Evolutionary conservation across 2,329 filamentous ascomycete genomes (phyloP).

Genomic region (Talaromyces sp.): DNA sequence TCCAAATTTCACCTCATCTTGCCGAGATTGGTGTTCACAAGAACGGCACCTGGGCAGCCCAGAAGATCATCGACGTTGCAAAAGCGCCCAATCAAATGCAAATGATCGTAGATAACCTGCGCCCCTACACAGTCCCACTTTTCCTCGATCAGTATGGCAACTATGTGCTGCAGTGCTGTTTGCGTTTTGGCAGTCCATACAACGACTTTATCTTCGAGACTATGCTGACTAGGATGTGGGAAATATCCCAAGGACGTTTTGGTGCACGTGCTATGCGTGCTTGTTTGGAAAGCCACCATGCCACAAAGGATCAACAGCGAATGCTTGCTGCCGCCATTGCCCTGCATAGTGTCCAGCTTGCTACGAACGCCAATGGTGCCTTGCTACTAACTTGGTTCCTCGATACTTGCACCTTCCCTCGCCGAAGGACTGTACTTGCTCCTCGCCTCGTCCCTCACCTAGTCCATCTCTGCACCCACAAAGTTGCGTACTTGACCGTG

Average conservation of each 20-base stretch:
- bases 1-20: conserved; percentile 82
- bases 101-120: conserved; percentile 78
- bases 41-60: conserved; percentile 98
- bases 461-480: conserved; percentile 95
- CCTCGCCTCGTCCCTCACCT: conserved; percentile 89
- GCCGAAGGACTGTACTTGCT: conserved; percentile 84
- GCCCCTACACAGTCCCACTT: conserved; percentile 80
- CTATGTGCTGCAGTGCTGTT: conserved; percentile 93
- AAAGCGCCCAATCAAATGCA: conserved; percentile 79
- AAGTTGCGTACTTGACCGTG: conserved; percentile 95
- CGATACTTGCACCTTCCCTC: conserved; percentile 94
- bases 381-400: conserved; percentile 95
- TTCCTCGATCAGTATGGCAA: conserved; percentile 99
- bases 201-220: conserved; percentile 98
- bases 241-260: conserved; percentile 86
- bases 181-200: conserved; percentile 83
- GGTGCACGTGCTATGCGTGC: conserved; percentile 95
- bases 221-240: conserved; percentile 93
- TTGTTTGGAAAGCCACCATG: conserved; percentile 91
- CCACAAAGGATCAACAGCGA: conserved; percentile 90
- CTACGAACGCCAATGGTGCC: conserved; percentile 93
- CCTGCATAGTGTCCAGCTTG: conserved; percentile 93
- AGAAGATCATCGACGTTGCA: conserved; percentile 98
- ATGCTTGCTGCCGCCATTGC: conserved; percentile 93
- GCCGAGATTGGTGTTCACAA: conserved; percentile 98